phyloP scores from a whole-genome alignment of 1,284 basidiomycete species.

The Cutaneotrichosporon arboriforme region DNA sequence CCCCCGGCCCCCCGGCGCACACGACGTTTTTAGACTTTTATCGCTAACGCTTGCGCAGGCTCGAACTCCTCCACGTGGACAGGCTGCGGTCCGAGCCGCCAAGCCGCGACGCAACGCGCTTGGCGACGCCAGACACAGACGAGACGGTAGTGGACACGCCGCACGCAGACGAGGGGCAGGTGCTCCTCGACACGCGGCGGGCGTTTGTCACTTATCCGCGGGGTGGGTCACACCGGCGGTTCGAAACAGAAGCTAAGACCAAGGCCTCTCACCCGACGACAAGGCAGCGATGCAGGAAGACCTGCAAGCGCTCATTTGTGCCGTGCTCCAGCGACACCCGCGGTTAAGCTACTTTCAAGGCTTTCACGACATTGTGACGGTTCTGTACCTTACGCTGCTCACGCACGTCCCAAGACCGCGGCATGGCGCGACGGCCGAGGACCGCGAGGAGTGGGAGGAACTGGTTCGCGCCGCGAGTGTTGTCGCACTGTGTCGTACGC shows the following conservation, averaged over 20 bases:
- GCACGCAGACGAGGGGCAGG: conserved; percentile 77
- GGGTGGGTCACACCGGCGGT: conserved; percentile 52
- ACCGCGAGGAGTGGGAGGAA: conserved; percentile 52
- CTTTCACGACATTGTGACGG: conserved; percentile 86
- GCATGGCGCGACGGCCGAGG: conserved; percentile 20
- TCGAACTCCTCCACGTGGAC: conserved; percentile 22
- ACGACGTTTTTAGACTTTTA: no score
- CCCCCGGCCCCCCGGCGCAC: no score
- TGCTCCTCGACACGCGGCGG: conserved; percentile 75
- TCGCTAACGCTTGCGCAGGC: conserved; percentile 23
- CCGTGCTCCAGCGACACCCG: conserved; percentile 66
- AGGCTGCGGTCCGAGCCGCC: not conserved
- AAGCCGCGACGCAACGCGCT: not conserved
- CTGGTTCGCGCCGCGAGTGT: conserved; percentile 57
- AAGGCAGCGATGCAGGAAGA: conserved; percentile 59
- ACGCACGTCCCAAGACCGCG: conserved; percentile 2
- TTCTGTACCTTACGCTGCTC: conserved; percentile 70
- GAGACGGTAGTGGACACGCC: conserved; percentile 22
- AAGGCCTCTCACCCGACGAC: conserved; percentile 23
- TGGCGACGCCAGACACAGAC: conserved; percentile 1
- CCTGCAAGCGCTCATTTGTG: conserved; percentile 67
- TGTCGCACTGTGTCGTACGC: conserved; percentile 66
- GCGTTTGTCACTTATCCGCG: conserved; percentile 83
- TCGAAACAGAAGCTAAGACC: conserved; percentile 1
- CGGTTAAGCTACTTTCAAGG: conserved; percentile 84